Evolutionary conservation across 176 grass and related monocot species (phyloP), one percentile per base, ranked within the genome.

Genomic region (Coix lacrymajobi): DNA sequence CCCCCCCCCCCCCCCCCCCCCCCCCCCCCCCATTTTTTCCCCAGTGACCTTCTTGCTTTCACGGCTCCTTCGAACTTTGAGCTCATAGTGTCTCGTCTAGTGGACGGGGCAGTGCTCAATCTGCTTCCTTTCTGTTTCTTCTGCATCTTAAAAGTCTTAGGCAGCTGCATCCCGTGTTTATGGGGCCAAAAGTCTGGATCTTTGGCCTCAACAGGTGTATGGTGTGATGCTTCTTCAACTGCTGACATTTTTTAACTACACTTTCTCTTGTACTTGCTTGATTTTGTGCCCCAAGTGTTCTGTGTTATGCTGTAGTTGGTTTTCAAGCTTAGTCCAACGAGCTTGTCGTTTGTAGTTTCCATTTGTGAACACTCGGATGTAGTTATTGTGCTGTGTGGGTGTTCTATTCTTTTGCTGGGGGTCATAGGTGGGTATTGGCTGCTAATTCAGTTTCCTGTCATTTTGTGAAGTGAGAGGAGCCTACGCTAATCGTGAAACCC

Each of bases 121-220:
- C 17, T 29, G 44, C 66, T 82, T 33, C 46, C 29, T 19, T 60
- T 67, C 38, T 57, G 22, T 34, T 67, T 66, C n/a, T 56, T 66
- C 3, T 22, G 67, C 65, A 43, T 81, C 28, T 65, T 85, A 22
- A 6, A 63, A 71, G 78, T 41, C 76, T 83, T 89, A 63, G 67
- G 12, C 41, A 41, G 64, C 71, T 54, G 43, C 65, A 54, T 38
- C 25, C 54, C 44, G 16, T 85, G 73, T 46, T 61, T 37, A 43
- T 65, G 33, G 65, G 43, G 43, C 34, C 12, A 56, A 77, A 43
- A 71, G 74, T 44, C 64, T 80, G 37, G 36, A 78, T 78, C 37
- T 78, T 86, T 73, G 83, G 79, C 37, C 73, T 66, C 56, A 29
- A 36, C 61, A 57, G 58, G 15, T 57, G 71, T 39, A 72, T 45